Evolutionary conservation across 306 rosid species (phyloP), one percentile per base, ranked within the genome.

Genomic region (Bauhinia variegata): DNA sequence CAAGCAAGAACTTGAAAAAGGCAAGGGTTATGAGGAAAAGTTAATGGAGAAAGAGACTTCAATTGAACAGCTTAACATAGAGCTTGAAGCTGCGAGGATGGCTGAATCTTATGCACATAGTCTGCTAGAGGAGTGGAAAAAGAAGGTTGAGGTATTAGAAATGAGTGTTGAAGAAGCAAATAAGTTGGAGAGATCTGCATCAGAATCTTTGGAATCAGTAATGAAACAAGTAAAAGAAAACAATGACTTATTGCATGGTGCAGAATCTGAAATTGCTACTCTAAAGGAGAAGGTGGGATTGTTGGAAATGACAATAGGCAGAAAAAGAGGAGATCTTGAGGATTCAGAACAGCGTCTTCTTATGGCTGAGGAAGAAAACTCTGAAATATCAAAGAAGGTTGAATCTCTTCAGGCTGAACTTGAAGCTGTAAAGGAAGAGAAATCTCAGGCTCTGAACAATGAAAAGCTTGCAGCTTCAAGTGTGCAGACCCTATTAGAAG

Each of bases 41-140:
- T 41, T 89, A 70, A 57, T 43, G 10, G 91, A 81, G 73, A 88
- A 80, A 71, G 98, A 89, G 72, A 77, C 72, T 62, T 68, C 61
- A 36, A 83, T 89, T 62, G 98, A 93, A 52, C 95, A 84, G 66
- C 88, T 88, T 65, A 84, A 86, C 36, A 79, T 89, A 41, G 98
- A 93, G 66, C 84, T 88, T 47, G 96, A 93, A 80, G 92, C 98
- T 32, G 89, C 91, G 49, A 93, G 75, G 73, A 84, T 88, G 89
- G 96, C 95, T 43, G 97, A 89, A 61, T 88, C 97, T 55, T 88
- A 88, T 39, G 84, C 96, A 4, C 88, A 47, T 52, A 82, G 86
- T 64, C 39, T 89, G 68, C 82, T 88, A 6, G 91, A 81, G 72
- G 97, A 89, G 83, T 89, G 93, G 86, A 80, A 66, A 16, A 54